Conservation (phyloP, 805 yeast species). For the Pichia scutulata region DNA sequence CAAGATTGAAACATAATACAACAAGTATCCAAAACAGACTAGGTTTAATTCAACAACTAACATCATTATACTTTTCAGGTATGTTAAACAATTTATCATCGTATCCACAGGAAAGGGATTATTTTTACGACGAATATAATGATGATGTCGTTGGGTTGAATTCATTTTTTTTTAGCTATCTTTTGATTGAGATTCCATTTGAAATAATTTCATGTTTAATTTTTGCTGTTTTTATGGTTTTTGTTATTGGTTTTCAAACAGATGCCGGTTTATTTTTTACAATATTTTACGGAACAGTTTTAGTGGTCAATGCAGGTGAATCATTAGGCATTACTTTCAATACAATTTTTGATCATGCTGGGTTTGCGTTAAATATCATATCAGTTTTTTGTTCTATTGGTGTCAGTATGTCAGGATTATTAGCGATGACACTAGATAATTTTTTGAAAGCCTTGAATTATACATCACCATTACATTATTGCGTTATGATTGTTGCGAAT, state of each 20-base stretch:
- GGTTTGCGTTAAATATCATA: conserved; percentile 71
- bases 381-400: conserved; percentile 63
- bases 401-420: conserved; percentile 75
- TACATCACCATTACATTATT: conserved; percentile 70
- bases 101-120: conserved; percentile 65
- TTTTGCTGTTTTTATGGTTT: conserved; percentile 54
- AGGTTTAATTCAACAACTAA: conserved; percentile 68
- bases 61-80: conserved; percentile 70
- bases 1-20: conserved; percentile 42
- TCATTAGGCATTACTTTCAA: conserved; percentile 77
- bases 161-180: conserved; percentile 56
- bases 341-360: conserved; percentile 64
- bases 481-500: conserved; percentile 53
- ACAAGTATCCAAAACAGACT: conserved; percentile 58
- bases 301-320: conserved; percentile 69
- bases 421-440: conserved; percentile 68
- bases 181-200: conserved; percentile 58
- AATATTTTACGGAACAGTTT: conserved; percentile 44
- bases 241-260: conserved; percentile 68
- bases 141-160: conserved; percentile 62
- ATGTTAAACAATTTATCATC: conserved; percentile 70
- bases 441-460: conserved; percentile 67
- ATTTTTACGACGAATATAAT: conserved; percentile 70
- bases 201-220: conserved; percentile 53
- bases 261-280: conserved; percentile 61